These are phyloP conservation scores for Moringa oleifera DNA, from an alignment of 345 rosid genomes.

Conservation along the genomic window DNA sequence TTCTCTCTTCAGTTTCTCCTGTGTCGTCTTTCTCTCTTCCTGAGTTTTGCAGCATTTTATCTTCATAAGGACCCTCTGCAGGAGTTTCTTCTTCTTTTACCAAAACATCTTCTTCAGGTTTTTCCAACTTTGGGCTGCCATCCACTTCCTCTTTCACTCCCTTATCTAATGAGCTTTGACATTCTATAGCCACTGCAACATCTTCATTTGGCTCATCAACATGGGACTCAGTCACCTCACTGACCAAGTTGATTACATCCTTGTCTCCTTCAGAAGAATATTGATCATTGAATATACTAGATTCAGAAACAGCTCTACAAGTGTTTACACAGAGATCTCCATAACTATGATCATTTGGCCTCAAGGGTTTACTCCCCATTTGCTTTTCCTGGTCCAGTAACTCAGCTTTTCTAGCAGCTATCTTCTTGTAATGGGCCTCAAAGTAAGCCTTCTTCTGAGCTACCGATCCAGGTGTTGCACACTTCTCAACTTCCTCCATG, in stretches of 20 bases:
- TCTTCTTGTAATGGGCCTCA: conserved; percentile 92
- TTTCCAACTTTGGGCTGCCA: conserved; percentile 7
- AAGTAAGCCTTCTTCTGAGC: conserved; percentile 92
- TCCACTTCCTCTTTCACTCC: conserved; percentile 32
- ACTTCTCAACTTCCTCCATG: conserved; percentile 93
- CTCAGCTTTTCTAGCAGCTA: conserved; percentile 84
- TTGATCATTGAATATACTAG: conserved; percentile 18
- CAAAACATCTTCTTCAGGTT: conserved; percentile 31
- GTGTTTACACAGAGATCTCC: conserved; percentile 26
- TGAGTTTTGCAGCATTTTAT: conserved; percentile 24
- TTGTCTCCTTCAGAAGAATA: conserved; percentile 32
- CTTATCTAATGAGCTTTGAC: conserved; percentile 31
- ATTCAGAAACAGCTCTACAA: conserved; percentile 16
- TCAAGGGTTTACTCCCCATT: conserved; percentile 29
- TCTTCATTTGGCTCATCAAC: conserved; percentile 29
- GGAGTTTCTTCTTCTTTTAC: conserved; percentile 16
- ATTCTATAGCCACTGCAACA: conserved; percentile 22
- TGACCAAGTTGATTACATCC: conserved; percentile 27
- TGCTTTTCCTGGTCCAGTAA: conserved; percentile 56
- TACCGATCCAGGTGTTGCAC: conserved; percentile 95
- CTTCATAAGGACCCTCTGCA: conserved; percentile 14
- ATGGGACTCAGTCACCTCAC: conserved; percentile 20
- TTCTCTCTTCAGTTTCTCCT: conserved; percentile 24
- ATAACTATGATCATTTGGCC: conserved; percentile 16
- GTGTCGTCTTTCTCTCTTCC: conserved; percentile 27